Evolutionary conservation across 2,329 filamentous ascomycete genomes (phyloP).

Genomic region (Tolypocladium pustulatum): DNA sequence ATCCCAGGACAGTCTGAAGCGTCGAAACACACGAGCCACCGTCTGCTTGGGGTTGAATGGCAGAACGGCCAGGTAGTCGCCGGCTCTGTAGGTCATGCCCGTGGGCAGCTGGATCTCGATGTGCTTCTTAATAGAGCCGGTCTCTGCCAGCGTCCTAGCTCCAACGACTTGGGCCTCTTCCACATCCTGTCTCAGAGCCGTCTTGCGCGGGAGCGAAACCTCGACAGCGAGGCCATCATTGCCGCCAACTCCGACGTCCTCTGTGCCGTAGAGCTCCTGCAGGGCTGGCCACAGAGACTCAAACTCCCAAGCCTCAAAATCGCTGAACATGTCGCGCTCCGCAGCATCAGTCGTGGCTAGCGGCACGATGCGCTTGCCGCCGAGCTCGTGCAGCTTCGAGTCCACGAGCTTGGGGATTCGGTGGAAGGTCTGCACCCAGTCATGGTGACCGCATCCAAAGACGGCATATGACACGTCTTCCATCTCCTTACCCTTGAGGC

Average conservation of each 20-base stretch:
- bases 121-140: slow-evolving; percentile 48
- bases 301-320: slow-evolving; percentile 59
- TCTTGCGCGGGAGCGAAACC: slow-evolving; percentile 42
- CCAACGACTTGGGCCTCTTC: slow-evolving; percentile 48
- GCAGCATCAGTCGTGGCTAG: slow-evolving; percentile 51
- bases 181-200: slow-evolving; percentile 52
- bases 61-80: slow-evolving; percentile 67
- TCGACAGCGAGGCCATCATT: slow-evolving; percentile 28
- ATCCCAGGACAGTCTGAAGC: slow-evolving; percentile 61
- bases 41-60: slow-evolving; percentile 56
- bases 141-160: slow-evolving; percentile 38
- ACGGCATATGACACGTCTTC: slow-evolving; percentile 53
- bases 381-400: slow-evolving; percentile 29
- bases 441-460: slow-evolving; percentile 54
- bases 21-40: slow-evolving; percentile 52
- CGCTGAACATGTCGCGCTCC: slow-evolving; percentile 54
- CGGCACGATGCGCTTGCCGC: slow-evolving; percentile 23
- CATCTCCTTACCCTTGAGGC: slow-evolving; percentile 37
- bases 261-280: slow-evolving; percentile 28
- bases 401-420: slow-evolving; percentile 55
- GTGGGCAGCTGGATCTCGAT: slow-evolving; percentile 59
- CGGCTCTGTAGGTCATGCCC: slow-evolving; percentile 55
- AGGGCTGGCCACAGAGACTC: slow-evolving; percentile 40
- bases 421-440: slow-evolving; percentile 56
- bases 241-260: slow-evolving; percentile 11